Percentiles rank a stretch among this genome's conserved stretches.
Conservation (phyloP, 2,329 filamentous ascomycete genomes). For the Thielaviopsis ethacetica region DNA sequence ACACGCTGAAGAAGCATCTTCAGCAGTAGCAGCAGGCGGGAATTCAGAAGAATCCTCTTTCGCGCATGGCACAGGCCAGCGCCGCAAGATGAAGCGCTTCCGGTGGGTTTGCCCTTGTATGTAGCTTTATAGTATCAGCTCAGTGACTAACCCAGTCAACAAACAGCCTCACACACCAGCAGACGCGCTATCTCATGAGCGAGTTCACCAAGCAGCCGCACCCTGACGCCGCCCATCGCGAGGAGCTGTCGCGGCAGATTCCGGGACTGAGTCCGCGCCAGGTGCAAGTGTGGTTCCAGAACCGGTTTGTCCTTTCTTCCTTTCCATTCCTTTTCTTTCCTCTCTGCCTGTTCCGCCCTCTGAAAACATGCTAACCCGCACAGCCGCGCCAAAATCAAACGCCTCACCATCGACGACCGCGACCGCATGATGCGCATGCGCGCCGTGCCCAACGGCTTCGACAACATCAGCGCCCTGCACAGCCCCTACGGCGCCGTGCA, state of each 20-base stretch:
- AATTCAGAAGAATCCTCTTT: no score
- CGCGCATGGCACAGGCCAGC: conserved; percentile 26
- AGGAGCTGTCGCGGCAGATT: conserved; percentile 75
- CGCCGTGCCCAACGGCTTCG: conserved; percentile 53
- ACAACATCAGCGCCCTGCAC: conserved; percentile 52
- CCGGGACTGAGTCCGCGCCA: conserved; percentile 81
- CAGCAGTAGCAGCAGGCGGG: conserved; percentile 35
- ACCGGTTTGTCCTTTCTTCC: conserved; percentile 45
- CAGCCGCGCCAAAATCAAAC: conserved; percentile 51
- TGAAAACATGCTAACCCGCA: neutral
- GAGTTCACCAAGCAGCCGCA: conserved; percentile 92
- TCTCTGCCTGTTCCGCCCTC: neutral
- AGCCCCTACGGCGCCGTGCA: conserved; percentile 46
- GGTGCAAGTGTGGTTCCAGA: conserved; percentile 98
- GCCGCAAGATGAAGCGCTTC: conserved; percentile 64
- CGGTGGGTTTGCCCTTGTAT: conserved; percentile 32
- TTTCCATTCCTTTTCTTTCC: neutral
- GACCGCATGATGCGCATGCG: conserved; percentile 59
- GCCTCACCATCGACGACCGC: conserved; percentile 51
- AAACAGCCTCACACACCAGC: conserved; percentile 61
- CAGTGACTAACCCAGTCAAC: no score
- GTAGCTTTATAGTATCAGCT: no score
- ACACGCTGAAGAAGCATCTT: no score
- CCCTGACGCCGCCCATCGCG: conserved; percentile 78
- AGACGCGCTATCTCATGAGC: conserved; percentile 95